Evolutionary conservation across 495 filamentous ascomycete species (phyloP), one percentile per base, ranked within the genome.

Genomic region (Penicillium bialowiezense): DNA sequence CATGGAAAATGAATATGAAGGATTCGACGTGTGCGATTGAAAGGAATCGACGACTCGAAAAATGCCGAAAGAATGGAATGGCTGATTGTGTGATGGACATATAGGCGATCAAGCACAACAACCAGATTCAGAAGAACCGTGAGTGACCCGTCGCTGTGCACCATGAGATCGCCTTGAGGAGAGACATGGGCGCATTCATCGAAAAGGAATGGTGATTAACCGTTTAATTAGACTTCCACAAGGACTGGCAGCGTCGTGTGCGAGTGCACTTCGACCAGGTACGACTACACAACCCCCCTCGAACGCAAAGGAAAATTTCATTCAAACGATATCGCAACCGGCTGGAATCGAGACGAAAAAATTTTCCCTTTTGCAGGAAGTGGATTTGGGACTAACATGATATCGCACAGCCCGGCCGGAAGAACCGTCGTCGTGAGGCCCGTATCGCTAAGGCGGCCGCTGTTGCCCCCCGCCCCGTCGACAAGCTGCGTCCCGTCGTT

Each of bases 201-300:
- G 41, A 24, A 46, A 44, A 35, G 46, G 53, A 48, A 52, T 46
- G 50, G 17, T 55, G 48, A 36, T 63, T 74, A 54, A 74, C 55
- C 36, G 38, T 19, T 57, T 51, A 32, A 55, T 64, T 48, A 92
- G 89, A 98, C 76, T 98, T 98, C 90, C 93, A 90, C 82, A 98
- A 98, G 90, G 90, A 98, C 80, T 98, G 93, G 93, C 91, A 96
- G 76, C 88, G 89, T 75, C 91, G 93, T 78, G 93, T 98, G 62
- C 88, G 91, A 76, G 83, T 84, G 71, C 95, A 97, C 82, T 98
- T 98, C 81, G 89, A 98, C 81, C 93, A 98, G 92, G 92, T 97
- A 91, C 64, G 64, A 48, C 54, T 35, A 4, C 8, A 59, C 63
- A 20, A 14, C 36, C 36, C 42, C 43, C 39, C 36, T 38, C 39